Evolutionary conservation across 2,329 filamentous ascomycete genomes (phyloP), one percentile per base, ranked within the genome.

Genomic region (Parastagonospora avenae): DNA sequence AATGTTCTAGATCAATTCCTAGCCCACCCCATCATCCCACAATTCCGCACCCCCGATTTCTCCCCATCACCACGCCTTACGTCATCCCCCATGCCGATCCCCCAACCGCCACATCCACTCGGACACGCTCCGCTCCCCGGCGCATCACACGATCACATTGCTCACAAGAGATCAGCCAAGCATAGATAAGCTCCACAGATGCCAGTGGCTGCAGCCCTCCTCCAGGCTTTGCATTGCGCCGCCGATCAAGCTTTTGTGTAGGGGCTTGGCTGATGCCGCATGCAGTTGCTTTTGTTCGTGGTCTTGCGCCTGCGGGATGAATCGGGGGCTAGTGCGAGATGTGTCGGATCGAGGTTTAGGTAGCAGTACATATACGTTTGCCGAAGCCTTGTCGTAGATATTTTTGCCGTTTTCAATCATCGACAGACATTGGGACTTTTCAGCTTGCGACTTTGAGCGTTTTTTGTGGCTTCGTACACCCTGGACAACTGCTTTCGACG

Each of bases 151-250:
- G 35, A 46, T 46, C 33, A 38, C n/a, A 46, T 46, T 46, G 16
- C 43, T 24, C 43, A 31, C 43, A 35, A 14, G 7, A 27, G 12
- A 15, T 2, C 28, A 15, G 42, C 52, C 52, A 51, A 54, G 52
- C 27, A 24, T 31, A 46, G 43, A 54, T 54, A 54, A 54, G 52
- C 52, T 40, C 46, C 30, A 40, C 27, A 24, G 14, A 29, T 41
- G 8, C 48, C 31, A 51, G 33, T 51, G 52, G 43, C 44, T 31
- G 47, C 48, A 31, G 30, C 48, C 24, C 41, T 31, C 2, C 4
- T 24, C n/a, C 41, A 29, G 8, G 4, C 12, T 6, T 12, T 16
- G 14, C 24, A 11, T 28, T 32, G 45, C 12, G 10, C 36, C 30
- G 6, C 14, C 5, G 27, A 2, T 35, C 40, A 54, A 54, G 52